Evolutionary conservation across 352 stramenopile species (phyloP).

Genomic region (Phytophthora uliginosa): DNA sequence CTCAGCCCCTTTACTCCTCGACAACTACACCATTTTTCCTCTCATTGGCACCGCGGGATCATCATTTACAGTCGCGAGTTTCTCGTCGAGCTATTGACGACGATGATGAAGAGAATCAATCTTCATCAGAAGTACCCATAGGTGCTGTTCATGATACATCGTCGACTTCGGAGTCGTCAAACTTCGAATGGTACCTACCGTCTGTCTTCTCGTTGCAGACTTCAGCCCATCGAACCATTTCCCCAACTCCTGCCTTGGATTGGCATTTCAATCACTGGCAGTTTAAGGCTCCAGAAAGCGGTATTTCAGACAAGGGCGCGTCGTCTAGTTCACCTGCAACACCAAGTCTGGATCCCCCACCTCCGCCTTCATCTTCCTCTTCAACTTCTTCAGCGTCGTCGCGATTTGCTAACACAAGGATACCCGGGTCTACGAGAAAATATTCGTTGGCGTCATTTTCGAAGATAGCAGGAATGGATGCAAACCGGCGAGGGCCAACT

Average conservation of each 20-base stretch:
- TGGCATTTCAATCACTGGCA: slow-evolving; percentile 85
- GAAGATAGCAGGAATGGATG: slow-evolving; percentile 53
- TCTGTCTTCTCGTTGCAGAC: slow-evolving; percentile 82
- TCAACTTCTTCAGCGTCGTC: slow-evolving; percentile 44
- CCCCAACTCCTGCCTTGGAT: slow-evolving; percentile 66
- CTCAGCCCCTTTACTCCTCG: slow-evolving; percentile 59
- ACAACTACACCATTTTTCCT: slow-evolving; percentile 62
- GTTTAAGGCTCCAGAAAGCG: slow-evolving; percentile 38
- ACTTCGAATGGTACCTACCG: slow-evolving; percentile 81
- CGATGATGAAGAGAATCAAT: slow-evolving; percentile 28
- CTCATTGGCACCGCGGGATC: slow-evolving; percentile 48
- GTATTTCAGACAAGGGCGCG: slow-evolving; percentile 23
- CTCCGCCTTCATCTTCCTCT: slow-evolving; percentile 39
- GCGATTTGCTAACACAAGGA: slow-evolving; percentile 35
- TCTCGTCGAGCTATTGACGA: slow-evolving; percentile 30
- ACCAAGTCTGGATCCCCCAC: slow-evolving; percentile 29
- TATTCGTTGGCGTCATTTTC: slow-evolving; percentile 74
- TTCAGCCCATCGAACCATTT: slow-evolving; percentile 59
- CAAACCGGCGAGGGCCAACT: slow-evolving; percentile 17
- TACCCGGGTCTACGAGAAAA: slow-evolving; percentile 44
- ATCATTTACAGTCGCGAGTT: slow-evolving; percentile 17
- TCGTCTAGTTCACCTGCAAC: slow-evolving; percentile 12
- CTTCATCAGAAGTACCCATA: slow-evolving; percentile 10
- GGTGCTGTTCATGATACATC: slow-evolving; percentile 23
- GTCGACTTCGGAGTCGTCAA: slow-evolving; percentile 46